Conservation (phyloP, 2,329 filamentous ascomycete species). For the Fusarium odoratissimum region DNA sequence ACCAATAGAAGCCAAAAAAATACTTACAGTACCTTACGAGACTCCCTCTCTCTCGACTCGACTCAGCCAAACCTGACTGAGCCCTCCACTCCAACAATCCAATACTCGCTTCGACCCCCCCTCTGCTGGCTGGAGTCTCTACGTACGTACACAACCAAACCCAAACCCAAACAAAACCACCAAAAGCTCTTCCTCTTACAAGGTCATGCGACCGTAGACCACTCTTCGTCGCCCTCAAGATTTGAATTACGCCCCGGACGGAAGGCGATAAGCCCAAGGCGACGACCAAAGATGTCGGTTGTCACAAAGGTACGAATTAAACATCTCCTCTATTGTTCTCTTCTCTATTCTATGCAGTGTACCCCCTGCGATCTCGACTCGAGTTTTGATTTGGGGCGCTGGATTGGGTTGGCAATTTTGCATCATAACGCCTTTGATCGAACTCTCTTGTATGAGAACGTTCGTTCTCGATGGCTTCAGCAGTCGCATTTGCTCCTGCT, state of each 20-base stretch:
- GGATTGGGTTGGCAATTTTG: slow-evolving; percentile 17
- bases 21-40: neutral
- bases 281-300: slow-evolving; percentile 68
- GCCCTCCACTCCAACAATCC: slow-evolving; percentile 17
- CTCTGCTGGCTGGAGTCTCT: slow-evolving; percentile 9
- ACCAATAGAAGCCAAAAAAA: slow-evolving; percentile 37
- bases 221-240: slow-evolving; percentile 51
- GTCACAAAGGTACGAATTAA: slow-evolving; percentile 64
- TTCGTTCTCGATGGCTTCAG: slow-evolving; percentile 26
- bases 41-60: neutral
- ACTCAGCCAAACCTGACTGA: slow-evolving; percentile 19
- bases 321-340: neutral
- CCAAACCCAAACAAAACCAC: slow-evolving; percentile 18
- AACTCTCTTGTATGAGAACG: neutral
- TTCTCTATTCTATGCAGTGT: neutral
- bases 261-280: slow-evolving; percentile 64
- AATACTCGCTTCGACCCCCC: neutral
- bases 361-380: slow-evolving; percentile 9
- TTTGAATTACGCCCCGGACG: slow-evolving; percentile 50
- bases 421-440: slow-evolving; percentile 13
- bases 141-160: slow-evolving; percentile 7
- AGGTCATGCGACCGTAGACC: slow-evolving; percentile 56
- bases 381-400: neutral
- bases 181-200: slow-evolving; percentile 42
- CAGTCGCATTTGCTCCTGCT: neutral